phyloP scores from a whole-genome alignment of 164 flowering plant species.

The grape (Vitis vinifera) region ASM3070453v1 NC_081814.1:5237001-5237500 shows the following conservation, averaged over 20 bases:
- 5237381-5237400: constrained; percentile 49
- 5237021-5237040: no score
- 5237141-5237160: no score
- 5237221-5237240: no score
- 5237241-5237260: no score
- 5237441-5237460: constrained; percentile 93
- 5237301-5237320: constrained; percentile 74
- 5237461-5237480: constrained; percentile 91
- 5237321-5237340: constrained; percentile 80
- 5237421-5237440: constrained; percentile 89
- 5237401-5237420: constrained; percentile 66
- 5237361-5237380: constrained; percentile 95
- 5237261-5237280: neutral
- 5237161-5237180: neutral
- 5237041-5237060: no score
- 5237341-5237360: constrained; percentile 76
- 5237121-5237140: no score
- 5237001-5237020: no score
- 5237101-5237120: no score
- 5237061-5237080: no score
- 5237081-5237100: no score
- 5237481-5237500: constrained; percentile 78
- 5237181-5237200: no score
- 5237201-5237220: neutral
- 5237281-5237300: constrained; percentile 44